Conservation (phyloP, 345 rosid species). For the Murraya paniculata region DNA sequence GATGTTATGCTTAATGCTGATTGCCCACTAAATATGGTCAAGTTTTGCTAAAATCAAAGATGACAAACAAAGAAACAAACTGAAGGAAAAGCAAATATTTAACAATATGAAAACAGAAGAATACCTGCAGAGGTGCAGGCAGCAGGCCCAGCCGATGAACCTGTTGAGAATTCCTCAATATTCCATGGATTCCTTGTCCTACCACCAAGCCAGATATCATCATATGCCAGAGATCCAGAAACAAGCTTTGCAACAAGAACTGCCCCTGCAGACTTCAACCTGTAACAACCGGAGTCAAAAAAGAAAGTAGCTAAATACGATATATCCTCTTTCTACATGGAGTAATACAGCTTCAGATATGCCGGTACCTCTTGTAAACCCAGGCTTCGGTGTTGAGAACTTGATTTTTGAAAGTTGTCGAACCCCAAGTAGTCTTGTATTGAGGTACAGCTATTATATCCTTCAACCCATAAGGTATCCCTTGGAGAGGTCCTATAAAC, state of each 20-base stretch:
- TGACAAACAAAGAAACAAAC: neutral
- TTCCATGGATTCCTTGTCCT: slow-evolving; percentile 94
- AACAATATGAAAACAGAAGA: neutral
- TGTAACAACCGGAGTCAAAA: slow-evolving; percentile 18
- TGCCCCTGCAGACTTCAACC: slow-evolving; percentile 71
- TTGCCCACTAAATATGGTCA: neutral
- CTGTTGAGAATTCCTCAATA: slow-evolving; percentile 83
- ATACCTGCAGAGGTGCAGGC: slow-evolving; percentile 87
- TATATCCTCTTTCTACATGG: neutral
- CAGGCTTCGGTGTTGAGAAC: slow-evolving; percentile 71
- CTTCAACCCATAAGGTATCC: slow-evolving; percentile 88
- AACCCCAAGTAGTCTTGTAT: slow-evolving; percentile 94
- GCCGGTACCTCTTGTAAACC: slow-evolving; percentile 72
- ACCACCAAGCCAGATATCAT: slow-evolving; percentile 91
- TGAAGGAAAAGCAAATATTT: neutral
- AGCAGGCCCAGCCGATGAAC: slow-evolving; percentile 93
- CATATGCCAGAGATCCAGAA: slow-evolving; percentile 77
- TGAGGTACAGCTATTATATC: slow-evolving; percentile 73
- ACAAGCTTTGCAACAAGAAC: slow-evolving; percentile 91
- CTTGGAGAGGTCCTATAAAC: slow-evolving; percentile 80
- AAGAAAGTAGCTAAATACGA: neutral
- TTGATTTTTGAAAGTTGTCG: slow-evolving; percentile 66
- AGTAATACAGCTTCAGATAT: neutral
- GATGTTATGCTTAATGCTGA: neutral
- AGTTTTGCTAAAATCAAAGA: neutral